A percentile compares a stretch with the other conserved stretches of the same genome.
Conservation (phyloP, 2,329 filamentous ascomycete species). For the Apiospora marii region DNA sequence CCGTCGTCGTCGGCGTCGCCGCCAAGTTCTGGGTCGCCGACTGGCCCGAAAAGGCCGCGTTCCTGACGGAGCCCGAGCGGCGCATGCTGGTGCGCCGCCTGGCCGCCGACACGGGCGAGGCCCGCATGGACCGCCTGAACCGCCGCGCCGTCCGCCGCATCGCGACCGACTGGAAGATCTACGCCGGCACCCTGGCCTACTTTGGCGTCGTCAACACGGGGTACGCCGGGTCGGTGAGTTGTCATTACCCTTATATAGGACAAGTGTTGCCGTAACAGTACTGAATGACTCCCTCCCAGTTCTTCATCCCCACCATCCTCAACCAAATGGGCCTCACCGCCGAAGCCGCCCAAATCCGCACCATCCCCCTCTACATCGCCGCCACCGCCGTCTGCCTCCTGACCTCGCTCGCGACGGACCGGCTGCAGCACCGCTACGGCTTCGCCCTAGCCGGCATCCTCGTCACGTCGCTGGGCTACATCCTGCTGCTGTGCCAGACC, state of each 20-base stretch:
- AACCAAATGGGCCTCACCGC: conserved; percentile 48
- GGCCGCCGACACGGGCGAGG: conserved; percentile 41
- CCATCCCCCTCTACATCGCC: conserved; percentile 48
- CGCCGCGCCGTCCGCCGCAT: conserved; percentile 40
- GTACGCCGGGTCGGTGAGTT: conserved; percentile 46
- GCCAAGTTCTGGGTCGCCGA: conserved; percentile 56
- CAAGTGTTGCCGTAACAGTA: no score
- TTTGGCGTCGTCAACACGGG: conserved; percentile 53
- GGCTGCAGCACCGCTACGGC: conserved; percentile 43
- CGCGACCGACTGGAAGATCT: conserved; percentile 50
- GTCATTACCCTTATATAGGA: no score
- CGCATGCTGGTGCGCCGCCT: conserved; percentile 43
- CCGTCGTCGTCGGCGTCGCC: conserved; percentile 42
- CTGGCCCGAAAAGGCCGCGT: conserved; percentile 54
- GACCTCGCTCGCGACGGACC: conserved; percentile 44
- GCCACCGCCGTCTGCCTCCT: conserved; percentile 42
- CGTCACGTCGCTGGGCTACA: conserved; percentile 43
- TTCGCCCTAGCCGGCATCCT: conserved; percentile 43
- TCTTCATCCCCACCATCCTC: conserved; percentile 53
- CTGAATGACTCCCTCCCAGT: conserved; percentile 30
- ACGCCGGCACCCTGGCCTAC: conserved; percentile 47
- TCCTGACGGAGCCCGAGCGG: conserved; percentile 52
- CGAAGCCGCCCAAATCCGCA: conserved; percentile 46
- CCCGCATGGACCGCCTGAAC: conserved; percentile 44
- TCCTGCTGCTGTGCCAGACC: conserved; percentile 40